Evolutionary conservation across 352 stramenopile genomes (phyloP), one percentile per base, ranked within the genome.

Genomic region (Pythium phragmiticola): DNA sequence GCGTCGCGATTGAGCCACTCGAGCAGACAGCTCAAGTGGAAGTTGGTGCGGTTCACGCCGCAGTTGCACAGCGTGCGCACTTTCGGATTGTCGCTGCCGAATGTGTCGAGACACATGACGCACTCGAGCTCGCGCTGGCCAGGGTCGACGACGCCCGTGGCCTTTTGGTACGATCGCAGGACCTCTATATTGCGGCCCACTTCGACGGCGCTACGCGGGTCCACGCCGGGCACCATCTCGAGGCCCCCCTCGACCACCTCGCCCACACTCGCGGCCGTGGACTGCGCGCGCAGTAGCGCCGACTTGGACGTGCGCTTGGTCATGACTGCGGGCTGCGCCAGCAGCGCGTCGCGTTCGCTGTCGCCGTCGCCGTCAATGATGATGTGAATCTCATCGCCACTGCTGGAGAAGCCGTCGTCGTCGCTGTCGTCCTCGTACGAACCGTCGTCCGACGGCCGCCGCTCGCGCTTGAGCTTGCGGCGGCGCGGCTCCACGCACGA

Each of bases 31-130:
- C 81, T 85, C 68, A 95, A 78, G 51, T 96, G 88, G 60, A 95
- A 96, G 63, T 94, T 94, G 33, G 88, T 93, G 56, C 88, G 84
- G 68, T 96, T 96, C 76, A 96, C 80, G 57, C 88, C 88, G 67
- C 88, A 96, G 50, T 79, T 90, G 63, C 88, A 96, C 23, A 96
- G 63, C 45, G 88, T 92, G 23, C 87, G 85, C 49, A 96, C 75
- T 56, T 92, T 92, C 4, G 87, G 87, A 43, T 94, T 90, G 8
- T 84, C 70, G 13, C 17, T 51, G 4, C 52, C 59, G 28, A 74
- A 74, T 26, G 57, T 74, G 39, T 74, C 67, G 26, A 74, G 67
- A 54, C 67, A 74, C 67, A 74, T 94, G 69, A 96, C 78, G 65
- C 88, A 96, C 73, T 96, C 88, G 33, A 95, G 74, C 21, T 94